Conservation (phyloP, 2,329 filamentous ascomycete genomes). For the Talaromyces marneffei region DNA sequence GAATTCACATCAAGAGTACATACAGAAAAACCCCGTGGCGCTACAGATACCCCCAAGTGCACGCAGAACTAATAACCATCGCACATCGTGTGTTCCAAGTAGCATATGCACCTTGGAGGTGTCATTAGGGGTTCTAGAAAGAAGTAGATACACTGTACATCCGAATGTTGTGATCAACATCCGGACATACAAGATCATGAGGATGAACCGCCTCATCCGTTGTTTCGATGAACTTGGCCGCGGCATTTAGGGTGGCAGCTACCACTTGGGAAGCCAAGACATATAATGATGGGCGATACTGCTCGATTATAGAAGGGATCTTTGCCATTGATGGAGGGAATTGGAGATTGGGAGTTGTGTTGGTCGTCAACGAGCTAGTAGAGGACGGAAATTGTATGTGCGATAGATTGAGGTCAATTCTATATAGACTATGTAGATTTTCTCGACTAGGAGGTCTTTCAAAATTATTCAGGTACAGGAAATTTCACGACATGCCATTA, state of each 20-base stretch:
- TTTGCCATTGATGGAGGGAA: not conserved
- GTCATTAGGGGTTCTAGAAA: not conserved
- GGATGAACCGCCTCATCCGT: not conserved
- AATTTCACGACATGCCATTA: not conserved
- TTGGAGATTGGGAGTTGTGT: not conserved
- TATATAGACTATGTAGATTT: no score
- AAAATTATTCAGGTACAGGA: not conserved
- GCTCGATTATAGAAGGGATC: not conserved
- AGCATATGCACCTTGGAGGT: not conserved
- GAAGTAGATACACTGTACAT: not conserved
- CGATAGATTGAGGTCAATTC: no score
- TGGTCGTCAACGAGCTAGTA: no score
- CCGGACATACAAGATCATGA: not conserved
- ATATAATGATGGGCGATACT: not conserved
- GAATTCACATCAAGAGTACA: not conserved
- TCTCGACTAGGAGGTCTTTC: no score
- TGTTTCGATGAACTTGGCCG: not conserved
- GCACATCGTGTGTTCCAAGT: not conserved
- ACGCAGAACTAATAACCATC: not conserved
- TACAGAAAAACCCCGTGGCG: not conserved
- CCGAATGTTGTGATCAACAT: not conserved
- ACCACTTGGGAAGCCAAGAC: not conserved
- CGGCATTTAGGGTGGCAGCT: not conserved
- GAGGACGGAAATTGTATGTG: no score
- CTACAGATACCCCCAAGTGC: not conserved